These are phyloP conservation scores for Oropetium thomaeum DNA, from an alignment of 176 grass and related monocot genomes.

Conservation along the genomic window DNA sequence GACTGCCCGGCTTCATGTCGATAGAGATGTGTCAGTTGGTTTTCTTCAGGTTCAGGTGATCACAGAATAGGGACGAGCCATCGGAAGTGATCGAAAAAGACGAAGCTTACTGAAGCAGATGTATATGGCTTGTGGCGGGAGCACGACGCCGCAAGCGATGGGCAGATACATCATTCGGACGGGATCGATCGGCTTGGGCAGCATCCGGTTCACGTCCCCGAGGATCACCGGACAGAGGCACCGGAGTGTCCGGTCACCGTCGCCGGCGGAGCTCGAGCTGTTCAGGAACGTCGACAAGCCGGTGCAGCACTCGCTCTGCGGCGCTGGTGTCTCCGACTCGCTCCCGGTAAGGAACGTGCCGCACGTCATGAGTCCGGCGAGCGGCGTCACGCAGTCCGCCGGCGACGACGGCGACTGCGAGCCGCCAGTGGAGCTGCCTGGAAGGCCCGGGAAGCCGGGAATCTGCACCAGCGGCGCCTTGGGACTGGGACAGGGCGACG, in stretches of 20 bases:
- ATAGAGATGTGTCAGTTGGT: too few species aligned
- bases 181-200: slow-evolving; percentile 43
- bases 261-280: slow-evolving; percentile 8
- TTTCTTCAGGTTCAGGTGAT: too few species aligned
- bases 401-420: slow-evolving; percentile 3
- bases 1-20: slow-evolving; percentile 26
- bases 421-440: not conserved
- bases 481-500: not conserved
- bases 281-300: slow-evolving; percentile 37
- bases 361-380: slow-evolving; percentile 49
- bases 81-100: too few species aligned
- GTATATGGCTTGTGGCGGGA: slow-evolving; percentile 39
- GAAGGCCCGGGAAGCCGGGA: slow-evolving; percentile 33
- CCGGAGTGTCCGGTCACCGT: slow-evolving; percentile 27
- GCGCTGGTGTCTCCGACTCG: slow-evolving; percentile 35
- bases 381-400: slow-evolving; percentile 48
- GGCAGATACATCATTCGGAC: slow-evolving; percentile 50
- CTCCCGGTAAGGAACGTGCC: slow-evolving; percentile 46
- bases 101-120: slow-evolving; percentile 44
- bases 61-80: too few species aligned
- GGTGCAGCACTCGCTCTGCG: slow-evolving; percentile 41
- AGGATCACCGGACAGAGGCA: slow-evolving; percentile 53
- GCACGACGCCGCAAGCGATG: slow-evolving; percentile 48
- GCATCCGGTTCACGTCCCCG: slow-evolving; percentile 48
- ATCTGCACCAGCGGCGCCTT: too few species aligned